Evolutionary conservation across 345 rosid species (phyloP), one percentile per base, ranked within the genome.

Genomic region (Syzygium aqueum): DNA sequence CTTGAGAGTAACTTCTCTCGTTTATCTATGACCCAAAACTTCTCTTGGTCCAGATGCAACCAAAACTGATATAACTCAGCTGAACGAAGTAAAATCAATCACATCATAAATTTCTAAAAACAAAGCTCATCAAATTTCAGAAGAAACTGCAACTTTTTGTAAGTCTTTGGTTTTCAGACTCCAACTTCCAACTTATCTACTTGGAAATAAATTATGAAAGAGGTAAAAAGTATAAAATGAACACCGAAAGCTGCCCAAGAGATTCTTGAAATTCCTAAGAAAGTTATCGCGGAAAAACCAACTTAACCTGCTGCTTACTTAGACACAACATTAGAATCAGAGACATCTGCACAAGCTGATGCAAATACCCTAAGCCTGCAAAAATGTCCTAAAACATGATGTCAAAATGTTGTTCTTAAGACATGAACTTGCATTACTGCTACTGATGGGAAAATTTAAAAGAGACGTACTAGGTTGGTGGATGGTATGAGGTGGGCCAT

Each of bases 401-500:
- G 33, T 53, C 59, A 49, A 86, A 83, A 22, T 52, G 78, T 83
- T 50, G 23, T 56, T 54, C 83, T 80, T 43, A 86, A 53, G 19
- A 80, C 77, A 25, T 3, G 8, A 1, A n/a, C 82, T 19, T 73
- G 82, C 82, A 19, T 40, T n/a, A 13, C 43, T 37, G 67, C 82
- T 21, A 86, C 77, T 49, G 22, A 56, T 25, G 27, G 17, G 78
- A 83, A 89, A 77, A 89, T 50, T 90, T 83, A 85, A 85, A 33
- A 28, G 37, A 87, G 85, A 88, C 98, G 84, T 91, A 96, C 99
- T 92, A 96, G 85, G 97, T 95, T 57, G 96, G 98, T 1, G 98
- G 98, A 91, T 97, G 99, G 90, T 87, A 97, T 57, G 97, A 97
- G 67, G 98, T 94, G 84, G 99, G 99, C 99, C 99, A 96, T 30